Percentiles rank a stretch among this genome's conserved stretches.
phyloP scores from a whole-genome alignment of 2,329 filamentous ascomycete genomes.

The Aspergillus calidoustus region DNA sequence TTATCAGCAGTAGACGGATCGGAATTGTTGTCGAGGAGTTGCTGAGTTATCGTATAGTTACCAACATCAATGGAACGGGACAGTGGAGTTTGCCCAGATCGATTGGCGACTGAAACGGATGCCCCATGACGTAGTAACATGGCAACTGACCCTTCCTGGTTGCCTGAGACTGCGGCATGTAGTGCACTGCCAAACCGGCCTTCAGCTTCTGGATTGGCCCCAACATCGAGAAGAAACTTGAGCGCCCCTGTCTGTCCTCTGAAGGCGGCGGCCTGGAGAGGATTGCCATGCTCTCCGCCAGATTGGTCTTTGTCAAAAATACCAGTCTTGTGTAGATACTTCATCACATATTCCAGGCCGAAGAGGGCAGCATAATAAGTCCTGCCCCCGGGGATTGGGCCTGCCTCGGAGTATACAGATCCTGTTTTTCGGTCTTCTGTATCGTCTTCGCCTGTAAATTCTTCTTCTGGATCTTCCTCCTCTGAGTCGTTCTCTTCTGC shows the following conservation, averaged over 20 bases:
- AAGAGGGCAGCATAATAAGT: conserved; percentile 1
- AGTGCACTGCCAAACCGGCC: background rate
- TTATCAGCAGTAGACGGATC: background rate
- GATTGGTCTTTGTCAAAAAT: background rate
- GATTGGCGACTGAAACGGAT: background rate
- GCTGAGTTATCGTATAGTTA: background rate
- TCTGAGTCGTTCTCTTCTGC: background rate
- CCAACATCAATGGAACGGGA: no score
- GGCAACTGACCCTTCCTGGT: background rate
- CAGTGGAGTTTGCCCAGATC: background rate
- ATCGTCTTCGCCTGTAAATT: background rate
- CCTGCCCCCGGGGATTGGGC: background rate
- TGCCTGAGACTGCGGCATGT: background rate
- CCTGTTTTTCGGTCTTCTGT: background rate
- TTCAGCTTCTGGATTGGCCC: background rate
- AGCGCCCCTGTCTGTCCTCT: background rate
- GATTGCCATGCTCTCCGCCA: background rate
- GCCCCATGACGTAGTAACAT: background rate
- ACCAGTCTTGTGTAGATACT: background rate
- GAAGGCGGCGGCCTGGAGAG: background rate
- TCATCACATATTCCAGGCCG: background rate
- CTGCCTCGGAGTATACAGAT: background rate
- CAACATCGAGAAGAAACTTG: background rate
- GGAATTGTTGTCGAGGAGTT: background rate
- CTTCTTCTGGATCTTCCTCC: background rate